Base-by-base conservation (phyloP, 2,329 filamentous ascomycete species). In the Pseudogymnoascus sp. region DNA sequence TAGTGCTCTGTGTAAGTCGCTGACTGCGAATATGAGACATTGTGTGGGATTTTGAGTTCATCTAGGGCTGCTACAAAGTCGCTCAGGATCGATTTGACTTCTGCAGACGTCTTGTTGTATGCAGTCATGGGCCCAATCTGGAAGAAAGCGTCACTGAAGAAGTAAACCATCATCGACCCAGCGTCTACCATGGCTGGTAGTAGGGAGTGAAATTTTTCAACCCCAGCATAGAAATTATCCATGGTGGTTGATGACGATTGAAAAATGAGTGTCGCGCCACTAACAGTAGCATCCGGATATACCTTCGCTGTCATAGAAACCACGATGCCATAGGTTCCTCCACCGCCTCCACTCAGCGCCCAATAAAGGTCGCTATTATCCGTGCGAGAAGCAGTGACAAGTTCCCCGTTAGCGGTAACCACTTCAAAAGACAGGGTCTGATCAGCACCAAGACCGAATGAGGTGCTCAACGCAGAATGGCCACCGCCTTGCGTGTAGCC, bases 401-500 rank as follows among this genome's bases (percentile, higher is more conserved):
- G 67, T 14, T 75, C 62, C 2, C 84, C 82, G 14, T 70, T 68
- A 0, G 76, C 79, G 6, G 78, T 81, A n/a, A 87, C 75, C 1
- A 85, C 81, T 62, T 84, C 77, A 60, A 75, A 81, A 63, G 80
- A 76, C 2, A 88, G 74, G 0, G 80, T 77, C 58, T 87, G 79
- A 64, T 88, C 85, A 0, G 83, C 83, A 11, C 73, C 81, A 0
- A 89, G 74, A 5, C 86, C 86, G 57, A 80, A 82, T n/a, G 69
- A 73, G 1, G 79, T 79, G 33, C 74, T 75, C 1, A 88, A 74
- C 0, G 78, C 74, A 0, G 77, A 79, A 67, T 86, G 83, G 0
- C 86, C 85, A 12, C 83, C 85, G 4, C 83, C 84, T 68, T 85
- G 81, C 2, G 75, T 78, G 66, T 81, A 87, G 1, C 85, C 85